Percentiles rank a stretch among this genome's conserved stretches.
Evolutionary conservation across 2,329 filamentous ascomycete species (phyloP).

Genomic region (Thelonectria rubi): DNA sequence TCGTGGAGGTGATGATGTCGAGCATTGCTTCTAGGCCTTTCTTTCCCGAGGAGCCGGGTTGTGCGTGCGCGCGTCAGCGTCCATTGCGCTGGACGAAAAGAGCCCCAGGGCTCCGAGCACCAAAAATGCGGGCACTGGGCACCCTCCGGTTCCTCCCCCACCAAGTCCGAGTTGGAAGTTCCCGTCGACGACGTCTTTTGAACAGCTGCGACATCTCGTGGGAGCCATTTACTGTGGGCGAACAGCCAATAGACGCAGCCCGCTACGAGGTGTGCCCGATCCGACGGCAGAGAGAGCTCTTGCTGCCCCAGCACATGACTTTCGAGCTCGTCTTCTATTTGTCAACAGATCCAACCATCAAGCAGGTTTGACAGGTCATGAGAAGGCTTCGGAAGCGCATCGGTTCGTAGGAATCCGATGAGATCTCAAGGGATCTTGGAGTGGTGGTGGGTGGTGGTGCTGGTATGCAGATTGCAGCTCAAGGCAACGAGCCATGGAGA

Average conservation of each 20-base stretch:
- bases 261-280: slow-evolving; percentile 41
- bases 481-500: not conserved
- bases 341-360: not conserved
- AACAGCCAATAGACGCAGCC: slow-evolving; percentile 42
- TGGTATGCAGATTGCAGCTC: not conserved
- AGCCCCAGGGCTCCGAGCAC: slow-evolving; percentile 8
- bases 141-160: slow-evolving; percentile 28
- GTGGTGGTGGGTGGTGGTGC: not conserved
- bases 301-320: slow-evolving; percentile 36
- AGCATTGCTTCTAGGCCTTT: slow-evolving; percentile 21
- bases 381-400: slow-evolving; percentile 6
- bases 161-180: slow-evolving; percentile 8
- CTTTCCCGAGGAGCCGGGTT: slow-evolving; percentile 31
- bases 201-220: not conserved
- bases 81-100: slow-evolving; percentile 4
- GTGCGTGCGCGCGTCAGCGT: slow-evolving; percentile 37
- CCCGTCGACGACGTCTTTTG: not conserved
- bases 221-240: not conserved
- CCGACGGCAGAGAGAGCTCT: slow-evolving; percentile 34
- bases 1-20: slow-evolving; percentile 11
- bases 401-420: not conserved
- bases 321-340: slow-evolving; percentile 32
- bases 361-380: not conserved
- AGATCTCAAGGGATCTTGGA: not conserved
- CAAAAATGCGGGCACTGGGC: slow-evolving; percentile 11